Conservation (phyloP, 1,284 basidiomycete genomes). For the Pholiota adiposa region DNA sequence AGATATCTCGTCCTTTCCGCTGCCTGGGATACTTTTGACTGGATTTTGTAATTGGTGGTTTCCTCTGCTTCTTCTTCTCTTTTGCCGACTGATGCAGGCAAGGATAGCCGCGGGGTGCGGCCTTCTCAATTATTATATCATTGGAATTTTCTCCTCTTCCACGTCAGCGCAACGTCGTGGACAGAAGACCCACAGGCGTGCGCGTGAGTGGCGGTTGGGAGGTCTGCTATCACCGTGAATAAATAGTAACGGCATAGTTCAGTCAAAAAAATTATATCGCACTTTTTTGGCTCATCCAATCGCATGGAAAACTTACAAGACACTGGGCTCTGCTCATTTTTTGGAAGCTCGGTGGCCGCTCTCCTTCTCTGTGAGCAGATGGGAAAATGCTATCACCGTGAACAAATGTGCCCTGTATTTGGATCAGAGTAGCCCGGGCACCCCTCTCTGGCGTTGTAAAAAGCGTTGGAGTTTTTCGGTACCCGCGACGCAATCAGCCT, state of each 20-base stretch:
- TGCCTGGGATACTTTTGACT: not conserved
- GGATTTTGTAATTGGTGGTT: not conserved
- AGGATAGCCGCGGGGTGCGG: not conserved
- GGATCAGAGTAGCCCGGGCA: not conserved
- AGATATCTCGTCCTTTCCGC: not conserved
- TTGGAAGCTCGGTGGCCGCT: not conserved
- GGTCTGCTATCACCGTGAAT: not conserved
- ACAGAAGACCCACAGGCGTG: not conserved
- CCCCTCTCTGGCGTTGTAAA: not conserved
- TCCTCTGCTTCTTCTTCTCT: not conserved
- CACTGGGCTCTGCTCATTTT: not conserved
- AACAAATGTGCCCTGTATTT: not conserved
- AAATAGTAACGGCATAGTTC: not conserved
- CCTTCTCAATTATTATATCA: not conserved
- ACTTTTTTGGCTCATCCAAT: not conserved
- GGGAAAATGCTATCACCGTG: not conserved
- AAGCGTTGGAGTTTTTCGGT: not conserved
- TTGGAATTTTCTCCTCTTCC: not conserved
- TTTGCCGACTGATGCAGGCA: not conserved
- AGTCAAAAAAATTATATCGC: not conserved
- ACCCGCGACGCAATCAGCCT: slow-evolving; percentile 1
- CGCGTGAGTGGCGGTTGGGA: not conserved
- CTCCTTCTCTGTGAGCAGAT: not conserved
- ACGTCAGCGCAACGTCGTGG: not conserved
- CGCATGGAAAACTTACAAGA: too few species aligned